Evolutionary conservation across 2,329 filamentous ascomycete genomes (phyloP).

Genomic region (Fusarium sp.): DNA sequence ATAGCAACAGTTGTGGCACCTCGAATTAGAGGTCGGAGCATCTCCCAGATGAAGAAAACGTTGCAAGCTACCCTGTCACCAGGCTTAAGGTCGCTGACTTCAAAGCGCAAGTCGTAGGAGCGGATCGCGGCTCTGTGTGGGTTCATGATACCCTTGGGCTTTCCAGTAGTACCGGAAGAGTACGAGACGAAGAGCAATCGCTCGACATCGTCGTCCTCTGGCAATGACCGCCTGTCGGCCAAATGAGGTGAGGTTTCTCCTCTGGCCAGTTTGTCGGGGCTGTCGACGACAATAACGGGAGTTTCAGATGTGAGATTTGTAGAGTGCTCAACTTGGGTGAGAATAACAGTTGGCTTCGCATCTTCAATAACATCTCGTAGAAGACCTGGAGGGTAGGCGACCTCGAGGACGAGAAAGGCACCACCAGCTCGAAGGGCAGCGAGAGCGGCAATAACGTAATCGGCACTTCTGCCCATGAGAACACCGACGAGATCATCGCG

Average conservation of each 20-base stretch:
- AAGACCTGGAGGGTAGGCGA: conserved; percentile 81
- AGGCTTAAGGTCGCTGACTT: conserved; percentile 74
- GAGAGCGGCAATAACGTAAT: conserved; percentile 84
- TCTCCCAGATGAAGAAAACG: conserved; percentile 90
- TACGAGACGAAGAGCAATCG: conserved; percentile 84
- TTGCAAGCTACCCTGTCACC: conserved; percentile 88
- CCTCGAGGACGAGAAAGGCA: conserved; percentile 83
- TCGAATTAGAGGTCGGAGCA: conserved; percentile 79
- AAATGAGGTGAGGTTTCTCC: conserved; percentile 49
- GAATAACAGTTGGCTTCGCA: conserved; percentile 76
- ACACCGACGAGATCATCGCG: conserved; percentile 82
- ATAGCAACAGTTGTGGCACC: conserved; percentile 82
- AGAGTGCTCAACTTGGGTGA: conserved; percentile 75
- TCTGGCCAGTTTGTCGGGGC: conserved; percentile 51
- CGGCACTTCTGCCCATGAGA: conserved; percentile 78
- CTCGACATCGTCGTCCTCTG: conserved; percentile 77
- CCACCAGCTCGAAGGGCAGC: conserved; percentile 83
- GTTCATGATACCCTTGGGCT: conserved; percentile 86
- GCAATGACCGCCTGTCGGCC: conserved; percentile 64
- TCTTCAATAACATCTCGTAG: conserved; percentile 83
- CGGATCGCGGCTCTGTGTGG: conserved; percentile 79
- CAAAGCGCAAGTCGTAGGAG: conserved; percentile 81
- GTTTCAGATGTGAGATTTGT: conserved; percentile 73
- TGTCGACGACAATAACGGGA: conserved; percentile 75
- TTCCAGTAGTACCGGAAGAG: conserved; percentile 81